phyloP scores from a whole-genome alignment of 2,329 filamentous ascomycete genomes.

The Colletotrichum endophyticum region DNA sequence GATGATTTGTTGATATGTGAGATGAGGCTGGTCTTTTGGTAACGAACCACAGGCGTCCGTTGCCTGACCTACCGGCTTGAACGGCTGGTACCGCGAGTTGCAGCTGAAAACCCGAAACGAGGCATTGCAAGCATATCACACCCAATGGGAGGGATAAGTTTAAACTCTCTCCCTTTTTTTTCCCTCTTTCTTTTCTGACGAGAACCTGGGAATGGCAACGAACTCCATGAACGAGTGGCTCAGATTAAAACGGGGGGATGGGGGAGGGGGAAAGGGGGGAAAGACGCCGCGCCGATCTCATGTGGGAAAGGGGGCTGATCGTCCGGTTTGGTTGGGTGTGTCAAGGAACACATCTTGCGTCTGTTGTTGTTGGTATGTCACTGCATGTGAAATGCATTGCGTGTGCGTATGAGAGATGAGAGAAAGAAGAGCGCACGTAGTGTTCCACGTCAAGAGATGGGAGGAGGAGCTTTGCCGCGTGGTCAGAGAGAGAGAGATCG shows the following conservation, averaged over 20 bases:
- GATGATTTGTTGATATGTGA: neutral
- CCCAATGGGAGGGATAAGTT: conserved; percentile 5
- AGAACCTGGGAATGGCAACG: neutral
- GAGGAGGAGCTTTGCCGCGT: conserved; percentile 4
- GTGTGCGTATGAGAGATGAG: neutral
- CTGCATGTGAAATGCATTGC: neutral
- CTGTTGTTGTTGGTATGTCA: neutral
- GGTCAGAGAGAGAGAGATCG: neutral
- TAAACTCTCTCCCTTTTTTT: neutral
- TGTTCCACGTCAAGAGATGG: neutral
- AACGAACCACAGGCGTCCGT: neutral
- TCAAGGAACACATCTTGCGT: neutral
- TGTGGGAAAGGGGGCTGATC: neutral
- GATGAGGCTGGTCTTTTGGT: neutral
- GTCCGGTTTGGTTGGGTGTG: neutral
- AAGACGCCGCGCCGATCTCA: conserved; percentile 9
- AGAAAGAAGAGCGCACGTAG: neutral
- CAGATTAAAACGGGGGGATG: neutral
- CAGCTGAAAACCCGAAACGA: neutral
- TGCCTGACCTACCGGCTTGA: neutral
- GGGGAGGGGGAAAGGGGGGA: neutral
- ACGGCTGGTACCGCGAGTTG: neutral
- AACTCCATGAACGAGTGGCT: neutral
- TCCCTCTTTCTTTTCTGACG: neutral
- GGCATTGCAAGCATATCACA: neutral